A percentile compares a stretch with the other conserved stretches of the same genome.
Evolutionary conservation across 1,139 yeast genomes (phyloP).

Genomic region (Schwanniomyces etchellsii): DNA sequence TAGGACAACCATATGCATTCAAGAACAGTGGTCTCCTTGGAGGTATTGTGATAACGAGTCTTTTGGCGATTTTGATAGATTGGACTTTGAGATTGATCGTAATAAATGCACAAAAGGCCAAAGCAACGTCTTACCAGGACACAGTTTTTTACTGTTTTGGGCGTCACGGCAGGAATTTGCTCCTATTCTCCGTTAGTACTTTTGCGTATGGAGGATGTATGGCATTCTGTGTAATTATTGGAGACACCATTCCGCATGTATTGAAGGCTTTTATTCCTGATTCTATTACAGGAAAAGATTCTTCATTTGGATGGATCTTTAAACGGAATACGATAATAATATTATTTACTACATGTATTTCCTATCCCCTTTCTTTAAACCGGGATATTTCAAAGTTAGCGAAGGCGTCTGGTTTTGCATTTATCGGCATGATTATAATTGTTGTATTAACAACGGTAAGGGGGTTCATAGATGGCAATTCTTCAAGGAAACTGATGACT

Average conservation of each 20-base stretch:
- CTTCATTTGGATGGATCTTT: constrained; percentile 47
- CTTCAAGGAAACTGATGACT: constrained; percentile 43
- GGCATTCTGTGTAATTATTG: constrained; percentile 91
- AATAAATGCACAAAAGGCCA: constrained; percentile 73
- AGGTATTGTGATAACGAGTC: constrained; percentile 57
- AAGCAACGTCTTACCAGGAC: constrained; percentile 77
- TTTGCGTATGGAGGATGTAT: constrained; percentile 94
- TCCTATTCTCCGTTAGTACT: constrained; percentile 72
- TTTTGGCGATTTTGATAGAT: constrained; percentile 69
- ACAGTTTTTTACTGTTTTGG: constrained; percentile 83
- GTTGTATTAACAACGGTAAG: constrained; percentile 66
- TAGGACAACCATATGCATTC: constrained; percentile 90
- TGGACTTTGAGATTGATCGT: constrained; percentile 82
- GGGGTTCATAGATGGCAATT: constrained; percentile 58
- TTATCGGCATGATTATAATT: constrained; percentile 77
- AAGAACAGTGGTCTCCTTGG: constrained; percentile 74
- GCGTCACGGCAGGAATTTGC: constrained; percentile 56
- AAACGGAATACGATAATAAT: constrained; percentile 64
- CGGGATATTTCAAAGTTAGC: constrained; percentile 82
- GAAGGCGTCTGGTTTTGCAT: constrained; percentile 81
- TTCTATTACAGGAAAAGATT: constrained; percentile 28
- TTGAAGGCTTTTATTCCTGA: constrained; percentile 60
- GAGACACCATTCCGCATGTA: constrained; percentile 93
- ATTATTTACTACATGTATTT: constrained; percentile 63
- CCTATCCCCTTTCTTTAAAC: constrained; percentile 78